phyloP scores from a whole-genome alignment of 768 basidiomycete genomes.

The Russula foetens region DNA sequence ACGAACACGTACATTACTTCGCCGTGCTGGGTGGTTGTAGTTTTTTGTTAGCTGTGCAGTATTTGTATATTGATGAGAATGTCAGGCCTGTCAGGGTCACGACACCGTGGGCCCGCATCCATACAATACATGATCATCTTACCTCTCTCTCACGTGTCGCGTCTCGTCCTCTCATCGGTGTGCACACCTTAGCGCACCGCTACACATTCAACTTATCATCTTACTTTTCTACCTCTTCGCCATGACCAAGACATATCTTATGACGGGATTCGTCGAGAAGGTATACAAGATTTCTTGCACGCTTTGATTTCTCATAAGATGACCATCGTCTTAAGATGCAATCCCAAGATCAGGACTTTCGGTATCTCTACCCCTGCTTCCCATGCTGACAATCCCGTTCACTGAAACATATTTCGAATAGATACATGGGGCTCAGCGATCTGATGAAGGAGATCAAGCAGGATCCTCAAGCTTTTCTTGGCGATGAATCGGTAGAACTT shows the following conservation, averaged over 20 bases:
- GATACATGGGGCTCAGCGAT: slow-evolving; percentile 97
- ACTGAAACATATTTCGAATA: slow-evolving; percentile 26
- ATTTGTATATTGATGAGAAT: too few relatives aligned
- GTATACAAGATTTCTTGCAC: slow-evolving; percentile 27
- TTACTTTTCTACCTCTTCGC: slow-evolving; percentile 22
- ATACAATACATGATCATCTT: too few relatives aligned
- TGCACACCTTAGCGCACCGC: not conserved
- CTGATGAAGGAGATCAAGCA: slow-evolving; percentile 81
- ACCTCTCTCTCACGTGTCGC: not conserved
- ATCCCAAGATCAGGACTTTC: slow-evolving; percentile 85
- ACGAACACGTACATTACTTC: slow-evolving; percentile 21
- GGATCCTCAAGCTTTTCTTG: slow-evolving; percentile 64
- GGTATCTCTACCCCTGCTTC: slow-evolving; percentile 38
- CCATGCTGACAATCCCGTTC: slow-evolving; percentile 10
- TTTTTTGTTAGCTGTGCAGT: not conserved
- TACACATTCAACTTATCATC: not conserved
- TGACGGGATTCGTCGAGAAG: slow-evolving; percentile 82
- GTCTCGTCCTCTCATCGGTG: not conserved
- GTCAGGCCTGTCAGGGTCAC: too few relatives aligned
- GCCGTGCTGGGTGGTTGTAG: slow-evolving; percentile 10
- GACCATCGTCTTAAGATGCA: slow-evolving; percentile 52
- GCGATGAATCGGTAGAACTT: slow-evolving; percentile 81
- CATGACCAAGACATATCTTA: slow-evolving; percentile 82
- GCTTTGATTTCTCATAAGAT: not conserved
- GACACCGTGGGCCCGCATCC: too few relatives aligned